Evolutionary conservation across 169 alveolate genomes (phyloP).

Genomic region (Eimeria praecox): DNA sequence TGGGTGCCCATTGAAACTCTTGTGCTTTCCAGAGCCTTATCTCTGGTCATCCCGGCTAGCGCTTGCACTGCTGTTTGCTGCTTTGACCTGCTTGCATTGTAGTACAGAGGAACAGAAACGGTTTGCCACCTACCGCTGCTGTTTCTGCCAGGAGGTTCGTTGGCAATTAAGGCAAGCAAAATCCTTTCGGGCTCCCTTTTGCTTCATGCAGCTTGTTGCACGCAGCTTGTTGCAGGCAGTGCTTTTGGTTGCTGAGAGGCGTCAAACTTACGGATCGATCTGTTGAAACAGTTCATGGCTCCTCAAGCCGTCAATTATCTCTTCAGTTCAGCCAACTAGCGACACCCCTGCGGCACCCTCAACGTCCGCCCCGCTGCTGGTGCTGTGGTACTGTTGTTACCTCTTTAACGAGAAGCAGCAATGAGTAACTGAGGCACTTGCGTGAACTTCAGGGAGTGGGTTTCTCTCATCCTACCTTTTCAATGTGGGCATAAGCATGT

Average conservation of each 20-base stretch:
- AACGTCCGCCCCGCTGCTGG: background rate
- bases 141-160: conserved; percentile 7
- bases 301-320: background rate
- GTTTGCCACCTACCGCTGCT: background rate
- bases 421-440: background rate
- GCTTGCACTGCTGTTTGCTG: background rate
- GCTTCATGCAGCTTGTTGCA: background rate
- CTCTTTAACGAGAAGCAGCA: background rate
- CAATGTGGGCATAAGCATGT: background rate
- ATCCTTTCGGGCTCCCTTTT: background rate
- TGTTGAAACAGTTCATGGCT: background rate
- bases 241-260: background rate
- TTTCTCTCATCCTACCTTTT: background rate
- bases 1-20: background rate
- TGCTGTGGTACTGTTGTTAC: background rate
- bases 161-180: background rate
- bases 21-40: background rate
- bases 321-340: background rate
- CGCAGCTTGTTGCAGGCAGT: background rate
- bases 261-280: background rate
- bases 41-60: background rate
- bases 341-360: background rate
- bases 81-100: background rate
- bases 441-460: background rate
- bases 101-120: background rate